A percentile compares a stretch with the other conserved stretches of the same genome.
Evolutionary conservation across 768 basidiomycete species (phyloP).

Genomic region (Lactarius tabidus): DNA sequence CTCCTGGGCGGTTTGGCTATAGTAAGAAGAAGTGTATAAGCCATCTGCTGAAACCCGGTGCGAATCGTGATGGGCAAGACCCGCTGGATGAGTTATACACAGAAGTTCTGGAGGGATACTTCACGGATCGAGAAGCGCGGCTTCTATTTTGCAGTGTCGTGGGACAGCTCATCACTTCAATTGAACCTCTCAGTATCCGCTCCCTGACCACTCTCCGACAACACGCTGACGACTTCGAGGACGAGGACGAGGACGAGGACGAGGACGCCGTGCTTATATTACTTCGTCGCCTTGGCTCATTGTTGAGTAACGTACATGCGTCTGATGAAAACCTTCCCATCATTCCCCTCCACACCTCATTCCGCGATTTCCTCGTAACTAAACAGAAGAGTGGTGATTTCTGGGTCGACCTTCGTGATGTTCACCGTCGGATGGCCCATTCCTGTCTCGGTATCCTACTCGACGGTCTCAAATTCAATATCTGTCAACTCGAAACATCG

Average conservation of each 20-base stretch:
- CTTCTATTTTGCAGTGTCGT: neutral
- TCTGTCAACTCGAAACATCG: conserved; percentile 1
- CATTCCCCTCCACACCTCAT: neutral
- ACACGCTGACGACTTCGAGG: neutral
- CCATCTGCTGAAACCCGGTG: neutral
- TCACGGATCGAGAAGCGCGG: neutral
- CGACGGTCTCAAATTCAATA: neutral
- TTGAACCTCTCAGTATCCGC: neutral
- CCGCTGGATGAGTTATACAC: neutral
- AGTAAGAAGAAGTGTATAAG: neutral
- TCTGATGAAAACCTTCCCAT: neutral
- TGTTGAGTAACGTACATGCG: neutral
- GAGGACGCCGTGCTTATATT: neutral
- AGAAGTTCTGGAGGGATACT: neutral
- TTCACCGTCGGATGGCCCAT: neutral
- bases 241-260: neutral
- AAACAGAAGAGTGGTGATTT: neutral
- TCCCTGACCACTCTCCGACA: neutral
- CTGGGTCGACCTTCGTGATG: neutral
- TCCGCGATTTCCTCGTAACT: neutral
- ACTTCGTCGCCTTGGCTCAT: neutral
- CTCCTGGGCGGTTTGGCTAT: neutral
- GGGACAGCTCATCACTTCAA: neutral
- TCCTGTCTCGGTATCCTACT: neutral
- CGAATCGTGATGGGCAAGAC: neutral